Percentiles rank a stretch among this genome's conserved stretches.
Evolutionary conservation across 129 eudicot genomes (phyloP).

Genomic region (Flaveria bidentis): DNA sequence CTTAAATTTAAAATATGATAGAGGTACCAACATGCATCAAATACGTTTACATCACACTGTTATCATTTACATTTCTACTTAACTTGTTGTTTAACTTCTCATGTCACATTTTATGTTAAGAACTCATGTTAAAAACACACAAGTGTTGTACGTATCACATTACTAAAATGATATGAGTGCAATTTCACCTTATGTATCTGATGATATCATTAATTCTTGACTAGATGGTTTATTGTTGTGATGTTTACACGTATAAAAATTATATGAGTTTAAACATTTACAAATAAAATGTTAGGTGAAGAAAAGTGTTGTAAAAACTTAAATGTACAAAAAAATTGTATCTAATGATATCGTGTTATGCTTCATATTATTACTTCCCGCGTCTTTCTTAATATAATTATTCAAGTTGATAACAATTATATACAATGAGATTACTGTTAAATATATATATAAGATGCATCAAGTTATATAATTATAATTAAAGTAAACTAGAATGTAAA

Average conservation of each 20-base stretch:
- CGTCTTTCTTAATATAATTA: background rate
- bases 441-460: no score
- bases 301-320: no score
- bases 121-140: background rate
- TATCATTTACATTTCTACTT: background rate
- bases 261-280: no score
- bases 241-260: no score
- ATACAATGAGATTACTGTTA: no score
- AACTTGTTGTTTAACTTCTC: background rate
- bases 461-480: no score
- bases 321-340: no score
- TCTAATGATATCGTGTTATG: no score
- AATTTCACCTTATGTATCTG: background rate
- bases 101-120: background rate
- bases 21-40: background rate
- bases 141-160: background rate
- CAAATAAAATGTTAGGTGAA: no score
- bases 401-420: background rate
- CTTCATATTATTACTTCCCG: background rate
- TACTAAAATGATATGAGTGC: background rate
- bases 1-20: background rate
- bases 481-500: no score
- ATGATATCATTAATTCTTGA: background rate
- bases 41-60: background rate
- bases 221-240: no score